Evolutionary conservation across 345 rosid genomes (phyloP).

Genomic region (Populus ilicifolia): DNA sequence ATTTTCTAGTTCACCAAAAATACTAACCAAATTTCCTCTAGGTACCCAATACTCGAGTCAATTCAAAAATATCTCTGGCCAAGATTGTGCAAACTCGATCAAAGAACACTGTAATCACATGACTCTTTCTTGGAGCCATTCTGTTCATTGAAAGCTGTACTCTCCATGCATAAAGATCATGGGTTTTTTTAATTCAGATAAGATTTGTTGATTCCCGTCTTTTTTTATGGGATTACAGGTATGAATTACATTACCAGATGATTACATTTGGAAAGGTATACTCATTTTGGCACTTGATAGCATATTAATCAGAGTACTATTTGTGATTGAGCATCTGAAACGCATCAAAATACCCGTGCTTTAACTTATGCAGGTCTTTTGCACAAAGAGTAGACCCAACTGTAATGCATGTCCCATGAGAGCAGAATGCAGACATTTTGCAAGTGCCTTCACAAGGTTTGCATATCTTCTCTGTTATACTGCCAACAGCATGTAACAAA

Average conservation of each 20-base stretch:
- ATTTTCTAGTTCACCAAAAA: constrained; percentile 5
- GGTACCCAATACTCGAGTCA: constrained; percentile 87
- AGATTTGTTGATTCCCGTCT: constrained; percentile 16
- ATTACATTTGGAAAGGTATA: constrained; percentile 96
- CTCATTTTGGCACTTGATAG: constrained; percentile 8
- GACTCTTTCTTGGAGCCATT: constrained; percentile 11
- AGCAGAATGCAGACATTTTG: constrained; percentile 95
- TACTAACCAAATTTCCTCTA: constrained; percentile 30
- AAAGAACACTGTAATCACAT: constrained; percentile 63
- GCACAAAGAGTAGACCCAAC: constrained; percentile 87
- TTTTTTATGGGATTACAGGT: constrained; percentile 44
- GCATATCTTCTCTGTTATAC: constrained; percentile 12
- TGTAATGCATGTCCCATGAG: constrained; percentile 98
- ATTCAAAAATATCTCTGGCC: constrained; percentile 96
- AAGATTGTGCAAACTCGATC: constrained; percentile 91
- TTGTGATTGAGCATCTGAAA: not conserved
- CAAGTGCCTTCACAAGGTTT: constrained; percentile 97
- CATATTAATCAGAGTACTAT: not conserved
- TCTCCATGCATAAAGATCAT: not conserved
- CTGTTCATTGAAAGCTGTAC: not conserved
- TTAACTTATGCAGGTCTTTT: constrained; percentile 69
- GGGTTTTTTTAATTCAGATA: not conserved
- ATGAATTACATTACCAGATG: constrained; percentile 91
- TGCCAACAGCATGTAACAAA: not conserved
- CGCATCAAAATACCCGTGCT: constrained; percentile 8